These are phyloP conservation scores for Elongisporangium senticosum DNA, from an alignment of 352 stramenopile species.

Conservation along the genomic window DNA sequence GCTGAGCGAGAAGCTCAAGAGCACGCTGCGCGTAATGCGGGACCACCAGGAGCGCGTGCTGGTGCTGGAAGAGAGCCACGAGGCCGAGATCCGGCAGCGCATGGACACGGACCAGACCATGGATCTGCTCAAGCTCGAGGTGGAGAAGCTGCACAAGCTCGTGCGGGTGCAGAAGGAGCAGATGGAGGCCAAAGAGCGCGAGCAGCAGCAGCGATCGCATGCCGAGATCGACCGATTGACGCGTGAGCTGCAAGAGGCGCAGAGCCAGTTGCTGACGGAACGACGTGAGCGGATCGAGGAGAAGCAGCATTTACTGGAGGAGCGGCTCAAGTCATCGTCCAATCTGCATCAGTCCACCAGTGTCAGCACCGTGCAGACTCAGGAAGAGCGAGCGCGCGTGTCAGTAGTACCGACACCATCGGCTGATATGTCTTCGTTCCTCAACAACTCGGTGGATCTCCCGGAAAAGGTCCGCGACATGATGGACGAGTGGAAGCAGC, in stretches of 20 bases:
- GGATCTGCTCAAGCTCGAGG: conserved; percentile 61
- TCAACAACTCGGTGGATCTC: conserved; percentile 52
- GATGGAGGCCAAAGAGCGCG: conserved; percentile 26
- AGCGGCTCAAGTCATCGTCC: conserved; percentile 24
- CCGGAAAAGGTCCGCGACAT: conserved; percentile 51
- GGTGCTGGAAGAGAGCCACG: conserved; percentile 52
- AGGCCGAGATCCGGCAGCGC: conserved; percentile 42
- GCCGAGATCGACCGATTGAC: conserved; percentile 28
- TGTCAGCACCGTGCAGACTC: neutral
- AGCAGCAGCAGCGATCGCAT: conserved; percentile 20
- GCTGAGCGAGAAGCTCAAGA: conserved; percentile 40
- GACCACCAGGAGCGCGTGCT: conserved; percentile 53
- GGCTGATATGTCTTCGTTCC: conserved; percentile 36
- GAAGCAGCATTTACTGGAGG: conserved; percentile 48
- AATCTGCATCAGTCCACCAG: neutral
- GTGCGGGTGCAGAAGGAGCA: conserved; percentile 44
- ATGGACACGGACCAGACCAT: conserved; percentile 60
- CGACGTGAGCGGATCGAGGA: conserved; percentile 47
- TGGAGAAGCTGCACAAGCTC: conserved; percentile 58
- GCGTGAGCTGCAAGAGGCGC: conserved; percentile 38
- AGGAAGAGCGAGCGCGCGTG: neutral
- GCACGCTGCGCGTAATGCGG: conserved; percentile 30
- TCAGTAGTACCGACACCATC: neutral
- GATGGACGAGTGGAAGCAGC: conserved; percentile 55
- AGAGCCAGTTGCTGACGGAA: conserved; percentile 52